phyloP scores from a whole-genome alignment of 2,329 filamentous ascomycete genomes.

The Paraphoma chrysanthemicola region DNA sequence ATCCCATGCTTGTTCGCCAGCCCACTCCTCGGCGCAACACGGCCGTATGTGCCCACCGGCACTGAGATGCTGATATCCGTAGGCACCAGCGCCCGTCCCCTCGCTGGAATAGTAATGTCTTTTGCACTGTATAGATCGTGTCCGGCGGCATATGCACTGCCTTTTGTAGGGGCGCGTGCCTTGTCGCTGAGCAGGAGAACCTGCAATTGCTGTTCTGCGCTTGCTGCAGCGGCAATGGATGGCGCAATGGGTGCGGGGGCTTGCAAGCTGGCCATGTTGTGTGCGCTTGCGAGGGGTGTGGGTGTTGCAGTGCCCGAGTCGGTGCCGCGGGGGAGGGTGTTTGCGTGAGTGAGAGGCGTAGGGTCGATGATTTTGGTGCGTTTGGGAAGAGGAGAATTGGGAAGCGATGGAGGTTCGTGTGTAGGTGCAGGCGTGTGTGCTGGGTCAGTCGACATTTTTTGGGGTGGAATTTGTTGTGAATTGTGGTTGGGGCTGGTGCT shows the following conservation, averaged over 20 bases:
- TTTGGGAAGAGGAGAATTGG: slow-evolving; percentile 79
- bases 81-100: slow-evolving; percentile 85
- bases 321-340: slow-evolving; percentile 32
- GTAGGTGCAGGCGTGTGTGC: slow-evolving; percentile 23
- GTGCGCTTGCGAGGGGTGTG: slow-evolving; percentile 35
- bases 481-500: slow-evolving; percentile 1
- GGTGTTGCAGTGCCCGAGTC: slow-evolving; percentile 46
- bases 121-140: slow-evolving; percentile 89
- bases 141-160: slow-evolving; percentile 87
- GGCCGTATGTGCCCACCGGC: slow-evolving; percentile 88
- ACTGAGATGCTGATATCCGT: slow-evolving; percentile 93
- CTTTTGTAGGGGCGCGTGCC: slow-evolving; percentile 84
- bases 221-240: slow-evolving; percentile 29
- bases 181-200: slow-evolving; percentile 87
- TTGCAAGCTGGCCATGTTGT: slow-evolving; percentile 24
- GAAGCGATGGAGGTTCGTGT: slow-evolving; percentile 62
- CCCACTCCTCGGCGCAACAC: slow-evolving; percentile 88
- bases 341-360: slow-evolving; percentile 36
- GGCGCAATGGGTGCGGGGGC: slow-evolving; percentile 32
- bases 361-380: slow-evolving; percentile 71
- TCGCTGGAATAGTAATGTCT: slow-evolving; percentile 76
- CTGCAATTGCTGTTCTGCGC: slow-evolving; percentile 65
- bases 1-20: slow-evolving; percentile 95
- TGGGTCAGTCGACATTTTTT: slow-evolving; percentile 19
- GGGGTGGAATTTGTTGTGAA: neutral